Percentiles rank a stretch among this genome's conserved stretches.
Evolutionary conservation across 768 basidiomycete species (phyloP).

Genomic region (Boletus subcaerulescens): DNA sequence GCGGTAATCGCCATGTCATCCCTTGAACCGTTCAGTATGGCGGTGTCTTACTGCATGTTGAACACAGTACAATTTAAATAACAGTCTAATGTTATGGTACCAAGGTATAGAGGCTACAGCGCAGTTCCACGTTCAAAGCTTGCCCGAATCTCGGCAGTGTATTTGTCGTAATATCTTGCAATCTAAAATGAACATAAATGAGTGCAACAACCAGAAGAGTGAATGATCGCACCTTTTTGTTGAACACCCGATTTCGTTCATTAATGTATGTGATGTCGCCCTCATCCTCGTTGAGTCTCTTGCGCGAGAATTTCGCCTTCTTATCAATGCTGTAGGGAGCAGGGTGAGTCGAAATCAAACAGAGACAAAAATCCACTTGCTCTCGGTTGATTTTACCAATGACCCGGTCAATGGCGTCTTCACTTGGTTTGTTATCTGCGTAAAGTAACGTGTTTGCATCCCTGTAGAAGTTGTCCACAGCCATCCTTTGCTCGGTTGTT

Average conservation of each 20-base stretch:
- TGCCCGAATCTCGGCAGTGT: conserved; percentile 92
- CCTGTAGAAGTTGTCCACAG: conserved; percentile 82
- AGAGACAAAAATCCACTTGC: conserved; percentile 46
- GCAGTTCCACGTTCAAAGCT: conserved; percentile 98
- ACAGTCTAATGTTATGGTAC: neutral
- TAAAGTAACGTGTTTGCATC: conserved; percentile 93
- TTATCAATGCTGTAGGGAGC: conserved; percentile 68
- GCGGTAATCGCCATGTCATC: neutral
- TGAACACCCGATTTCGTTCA: conserved; percentile 96
- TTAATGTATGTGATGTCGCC: conserved; percentile 99
- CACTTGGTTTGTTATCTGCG: conserved; percentile 91
- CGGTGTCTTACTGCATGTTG: no score
- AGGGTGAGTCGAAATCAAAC: neutral
- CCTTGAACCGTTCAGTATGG: no score
- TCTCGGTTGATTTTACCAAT: conserved; percentile 90
- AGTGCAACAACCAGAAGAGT: neutral
- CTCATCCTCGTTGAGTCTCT: conserved; percentile 86
- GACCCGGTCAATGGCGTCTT: conserved; percentile 93
- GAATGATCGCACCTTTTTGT: conserved; percentile 72
- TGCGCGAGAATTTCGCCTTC: conserved; percentile 86
- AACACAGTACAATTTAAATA: conserved; percentile 5
- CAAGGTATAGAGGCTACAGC: conserved; percentile 44
- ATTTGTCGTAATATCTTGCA: conserved; percentile 94
- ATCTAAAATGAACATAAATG: conserved; percentile 47
- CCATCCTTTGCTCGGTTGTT: conserved; percentile 59